These are phyloP conservation scores for Usnea hakonensis DNA, from an alignment of 495 filamentous ascomycete species.

Conservation along the genomic window DNA sequence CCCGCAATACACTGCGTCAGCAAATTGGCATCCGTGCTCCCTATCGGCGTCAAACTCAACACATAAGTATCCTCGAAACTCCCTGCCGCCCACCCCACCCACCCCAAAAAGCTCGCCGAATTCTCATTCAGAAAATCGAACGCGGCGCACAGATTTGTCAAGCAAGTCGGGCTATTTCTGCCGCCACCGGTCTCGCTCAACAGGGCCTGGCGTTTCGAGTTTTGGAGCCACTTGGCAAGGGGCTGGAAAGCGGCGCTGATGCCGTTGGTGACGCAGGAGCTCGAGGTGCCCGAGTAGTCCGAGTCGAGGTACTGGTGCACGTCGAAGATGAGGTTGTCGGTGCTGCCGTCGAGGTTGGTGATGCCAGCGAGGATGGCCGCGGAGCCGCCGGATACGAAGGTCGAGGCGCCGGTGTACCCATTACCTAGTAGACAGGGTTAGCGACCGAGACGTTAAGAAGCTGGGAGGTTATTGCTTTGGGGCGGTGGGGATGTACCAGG, in stretches of 20 bases:
- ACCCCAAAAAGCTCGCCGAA: slow-evolving; percentile 46
- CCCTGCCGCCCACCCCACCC: slow-evolving; percentile 46
- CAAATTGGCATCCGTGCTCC: slow-evolving; percentile 11
- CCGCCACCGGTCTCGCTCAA: slow-evolving; percentile 51
- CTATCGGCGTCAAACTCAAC: slow-evolving; percentile 9
- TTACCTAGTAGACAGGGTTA: slow-evolving; percentile 25
- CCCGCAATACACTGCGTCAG: slow-evolving; percentile 21
- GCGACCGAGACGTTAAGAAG: slow-evolving; percentile 10
- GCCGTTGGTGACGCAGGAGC: slow-evolving; percentile 46
- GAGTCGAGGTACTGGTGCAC: slow-evolving; percentile 50
- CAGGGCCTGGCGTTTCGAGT: slow-evolving; percentile 43
- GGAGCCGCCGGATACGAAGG: slow-evolving; percentile 39
- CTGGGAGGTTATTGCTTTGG: too few species aligned
- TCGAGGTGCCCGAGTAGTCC: slow-evolving; percentile 48
- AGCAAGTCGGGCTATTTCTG: slow-evolving; percentile 35
- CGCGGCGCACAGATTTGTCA: slow-evolving; percentile 25
- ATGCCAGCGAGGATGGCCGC: slow-evolving; percentile 42
- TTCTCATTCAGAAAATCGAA: slow-evolving; percentile 36
- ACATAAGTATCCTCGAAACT: slow-evolving; percentile 34
- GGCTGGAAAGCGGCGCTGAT: slow-evolving; percentile 39
- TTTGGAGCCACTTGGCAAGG: slow-evolving; percentile 41
- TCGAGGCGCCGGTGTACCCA: slow-evolving; percentile 42
- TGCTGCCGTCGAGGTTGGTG: slow-evolving; percentile 47
- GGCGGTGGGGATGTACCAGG: slow-evolving; percentile 27
- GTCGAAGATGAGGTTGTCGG: slow-evolving; percentile 49